A percentile compares a stretch with the other conserved stretches of the same genome.
These are phyloP conservation scores for Agaricus subrufescens DNA, from an alignment of 768 basidiomycete genomes.

Conservation along the genomic window DNA sequence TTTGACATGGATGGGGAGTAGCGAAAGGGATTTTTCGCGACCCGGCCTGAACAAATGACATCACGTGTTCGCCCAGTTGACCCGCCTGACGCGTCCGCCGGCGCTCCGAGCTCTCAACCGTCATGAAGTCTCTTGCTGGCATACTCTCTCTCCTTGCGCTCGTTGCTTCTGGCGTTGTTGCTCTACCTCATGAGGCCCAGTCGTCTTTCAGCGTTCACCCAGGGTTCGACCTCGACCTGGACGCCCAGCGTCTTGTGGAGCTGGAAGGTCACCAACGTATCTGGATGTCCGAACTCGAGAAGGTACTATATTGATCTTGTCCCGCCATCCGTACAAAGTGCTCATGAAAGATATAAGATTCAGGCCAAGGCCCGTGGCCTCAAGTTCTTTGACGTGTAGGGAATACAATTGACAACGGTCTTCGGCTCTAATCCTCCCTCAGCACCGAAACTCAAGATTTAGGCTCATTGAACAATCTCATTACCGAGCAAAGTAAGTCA, in stretches of 20 bases:
- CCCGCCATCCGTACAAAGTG: background rate
- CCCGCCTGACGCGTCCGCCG: background rate
- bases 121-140: slow-evolving; percentile 46
- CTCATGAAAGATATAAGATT: slow-evolving; percentile 42
- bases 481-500: slow-evolving; percentile 31
- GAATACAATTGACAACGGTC: slow-evolving; percentile 4
- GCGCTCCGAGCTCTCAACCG: slow-evolving; percentile 9
- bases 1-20: slow-evolving; percentile 54
- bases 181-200: slow-evolving; percentile 27
- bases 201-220: slow-evolving; percentile 29
- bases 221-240: slow-evolving; percentile 71
- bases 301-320: slow-evolving; percentile 40
- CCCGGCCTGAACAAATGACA: slow-evolving; percentile 12
- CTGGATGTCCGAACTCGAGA: slow-evolving; percentile 88
- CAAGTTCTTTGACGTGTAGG: slow-evolving; percentile 87
- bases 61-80: background rate
- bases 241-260: slow-evolving; percentile 70
- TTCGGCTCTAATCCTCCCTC: slow-evolving; percentile 13
- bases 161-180: slow-evolving; percentile 35
- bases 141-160: slow-evolving; percentile 42
- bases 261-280: slow-evolving; percentile 65
- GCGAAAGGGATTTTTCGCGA: slow-evolving; percentile 1
- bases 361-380: slow-evolving; percentile 70
- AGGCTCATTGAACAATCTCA: slow-evolving; percentile 35
- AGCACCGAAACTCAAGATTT: slow-evolving; percentile 76